phyloP scores from a whole-genome alignment of 169 alveolate genomes.

The Plasmodium chabaudi region DNA sequence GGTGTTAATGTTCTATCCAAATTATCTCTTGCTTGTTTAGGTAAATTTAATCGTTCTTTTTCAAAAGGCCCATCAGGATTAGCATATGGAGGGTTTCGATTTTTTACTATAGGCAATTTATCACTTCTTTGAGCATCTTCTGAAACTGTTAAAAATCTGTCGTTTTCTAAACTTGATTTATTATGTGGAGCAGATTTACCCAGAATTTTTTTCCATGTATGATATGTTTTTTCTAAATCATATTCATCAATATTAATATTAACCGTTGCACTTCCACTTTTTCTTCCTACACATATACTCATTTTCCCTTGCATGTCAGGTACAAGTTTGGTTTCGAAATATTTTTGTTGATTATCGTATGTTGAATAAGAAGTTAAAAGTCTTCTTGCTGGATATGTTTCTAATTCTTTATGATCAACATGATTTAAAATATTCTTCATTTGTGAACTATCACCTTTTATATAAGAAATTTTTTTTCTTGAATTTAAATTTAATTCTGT shows the following conservation, averaged over 20 bases:
- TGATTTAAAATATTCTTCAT: conserved; percentile 57
- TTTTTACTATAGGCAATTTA: conserved; percentile 64
- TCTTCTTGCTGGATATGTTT: conserved; percentile 29
- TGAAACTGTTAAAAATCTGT: conserved; percentile 78
- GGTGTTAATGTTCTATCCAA: conserved; percentile 76
- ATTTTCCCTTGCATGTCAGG: conserved; percentile 74
- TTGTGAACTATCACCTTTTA: conserved; percentile 68
- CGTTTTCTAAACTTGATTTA: conserved; percentile 69
- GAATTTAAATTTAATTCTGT: conserved; percentile 69
- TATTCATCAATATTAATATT: conserved; percentile 63
- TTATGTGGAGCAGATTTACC: conserved; percentile 49
- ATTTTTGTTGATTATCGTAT: conserved; percentile 64
- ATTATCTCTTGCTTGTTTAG: conserved; percentile 73
- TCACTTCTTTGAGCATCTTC: conserved; percentile 78
- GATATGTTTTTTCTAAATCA: conserved; percentile 68
- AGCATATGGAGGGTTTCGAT: conserved; percentile 79
- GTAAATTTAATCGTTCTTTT: conserved; percentile 50
- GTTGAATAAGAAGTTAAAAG: conserved; percentile 53
- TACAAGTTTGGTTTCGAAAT: conserved; percentile 64
- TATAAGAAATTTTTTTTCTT: conserved; percentile 28
- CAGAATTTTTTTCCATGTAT: conserved; percentile 64
- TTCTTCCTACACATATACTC: conserved; percentile 76
- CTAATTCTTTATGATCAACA: conserved; percentile 12
- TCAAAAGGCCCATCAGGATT: conserved; percentile 82
- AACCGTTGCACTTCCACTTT: conserved; percentile 76